These are phyloP conservation scores for Comarum palustre DNA, from an alignment of 306 rosid species.

Conservation along the genomic window DNA sequence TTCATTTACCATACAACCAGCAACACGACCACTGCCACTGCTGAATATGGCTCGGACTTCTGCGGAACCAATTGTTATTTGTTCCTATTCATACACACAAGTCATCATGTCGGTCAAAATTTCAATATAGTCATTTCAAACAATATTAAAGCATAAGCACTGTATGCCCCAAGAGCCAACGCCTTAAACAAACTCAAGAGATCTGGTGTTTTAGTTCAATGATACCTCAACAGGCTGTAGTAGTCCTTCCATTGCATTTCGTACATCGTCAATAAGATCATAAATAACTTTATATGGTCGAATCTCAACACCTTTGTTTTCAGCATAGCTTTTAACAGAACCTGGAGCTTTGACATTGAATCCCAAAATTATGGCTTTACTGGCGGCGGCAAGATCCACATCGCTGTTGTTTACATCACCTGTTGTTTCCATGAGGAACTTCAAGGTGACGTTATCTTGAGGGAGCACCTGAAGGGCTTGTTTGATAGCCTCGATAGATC, in stretches of 20 bases:
- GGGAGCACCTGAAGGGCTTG: slow-evolving; percentile 94
- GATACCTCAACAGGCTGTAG: slow-evolving; percentile 75
- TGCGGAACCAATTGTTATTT: slow-evolving; percentile 70
- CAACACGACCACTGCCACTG: slow-evolving; percentile 93
- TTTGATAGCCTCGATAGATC: slow-evolving; percentile 89
- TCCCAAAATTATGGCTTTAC: slow-evolving; percentile 82
- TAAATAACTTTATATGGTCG: slow-evolving; percentile 86
- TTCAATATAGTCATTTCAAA: slow-evolving; percentile 19
- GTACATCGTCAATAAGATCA: slow-evolving; percentile 83
- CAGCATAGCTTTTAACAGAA: slow-evolving; percentile 80
- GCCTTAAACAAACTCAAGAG: slow-evolving; percentile 7
- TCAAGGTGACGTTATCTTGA: slow-evolving; percentile 79
- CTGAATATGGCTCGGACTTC: slow-evolving; percentile 82
- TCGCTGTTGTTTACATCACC: slow-evolving; percentile 88
- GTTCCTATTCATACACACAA: slow-evolving; percentile 58
- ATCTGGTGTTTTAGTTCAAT: slow-evolving; percentile 5
- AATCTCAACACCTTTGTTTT: slow-evolving; percentile 82
- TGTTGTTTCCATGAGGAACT: slow-evolving; percentile 89
- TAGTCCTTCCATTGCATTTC: slow-evolving; percentile 98
- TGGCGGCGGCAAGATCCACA: slow-evolving; percentile 89
- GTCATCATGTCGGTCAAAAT: slow-evolving; percentile 18
- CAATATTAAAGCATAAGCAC: slow-evolving; percentile 6
- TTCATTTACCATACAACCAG: slow-evolving; percentile 88
- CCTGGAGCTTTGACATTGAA: slow-evolving; percentile 79
- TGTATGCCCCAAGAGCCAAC: slow-evolving; percentile 4